A percentile compares a stretch with the other conserved stretches of the same genome.
These are phyloP conservation scores for Gamarada debralockiae DNA, from an alignment of 495 filamentous ascomycete genomes.

Conservation along the genomic window DNA sequence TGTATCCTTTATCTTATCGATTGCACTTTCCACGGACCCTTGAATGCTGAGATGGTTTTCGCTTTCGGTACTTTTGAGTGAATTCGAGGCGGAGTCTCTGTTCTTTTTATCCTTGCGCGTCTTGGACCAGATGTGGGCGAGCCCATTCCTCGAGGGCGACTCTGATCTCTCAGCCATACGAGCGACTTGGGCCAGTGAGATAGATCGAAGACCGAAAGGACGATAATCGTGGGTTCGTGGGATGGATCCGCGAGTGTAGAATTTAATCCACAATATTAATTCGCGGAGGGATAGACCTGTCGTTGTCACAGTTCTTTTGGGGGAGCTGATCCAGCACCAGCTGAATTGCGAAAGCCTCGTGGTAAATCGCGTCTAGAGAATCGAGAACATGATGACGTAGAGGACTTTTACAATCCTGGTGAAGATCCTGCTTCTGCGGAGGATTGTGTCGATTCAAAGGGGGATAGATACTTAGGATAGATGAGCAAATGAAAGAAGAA, in stretches of 20 bases:
- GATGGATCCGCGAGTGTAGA: background rate
- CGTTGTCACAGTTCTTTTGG: background rate
- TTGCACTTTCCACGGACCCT: constrained; percentile 31
- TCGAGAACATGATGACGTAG: too few relatives aligned
- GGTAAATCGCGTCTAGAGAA: too few relatives aligned
- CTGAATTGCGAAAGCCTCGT: background rate
- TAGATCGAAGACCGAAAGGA: background rate
- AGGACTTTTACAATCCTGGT: too few relatives aligned
- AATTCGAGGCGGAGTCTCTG: constrained; percentile 25
- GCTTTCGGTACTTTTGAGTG: constrained; percentile 24
- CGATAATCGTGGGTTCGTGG: background rate
- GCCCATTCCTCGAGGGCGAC: constrained; percentile 21
- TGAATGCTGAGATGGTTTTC: constrained; percentile 24
- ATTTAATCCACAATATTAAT: too few relatives aligned
- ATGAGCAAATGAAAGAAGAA: too few relatives aligned
- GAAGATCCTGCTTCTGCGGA: too few relatives aligned
- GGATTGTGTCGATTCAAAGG: too few relatives aligned
- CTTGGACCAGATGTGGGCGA: constrained; percentile 31
- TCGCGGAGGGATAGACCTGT: background rate
- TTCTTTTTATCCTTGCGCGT: constrained; percentile 26
- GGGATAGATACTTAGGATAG: too few relatives aligned
- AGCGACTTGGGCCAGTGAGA: background rate
- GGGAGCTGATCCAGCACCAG: background rate
- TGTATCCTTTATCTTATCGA: constrained; percentile 25
- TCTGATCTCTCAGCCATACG: constrained; percentile 17